Evolutionary conservation across 352 stramenopile species (phyloP).

Genomic region (Pilasporangium apinafurcum): DNA sequence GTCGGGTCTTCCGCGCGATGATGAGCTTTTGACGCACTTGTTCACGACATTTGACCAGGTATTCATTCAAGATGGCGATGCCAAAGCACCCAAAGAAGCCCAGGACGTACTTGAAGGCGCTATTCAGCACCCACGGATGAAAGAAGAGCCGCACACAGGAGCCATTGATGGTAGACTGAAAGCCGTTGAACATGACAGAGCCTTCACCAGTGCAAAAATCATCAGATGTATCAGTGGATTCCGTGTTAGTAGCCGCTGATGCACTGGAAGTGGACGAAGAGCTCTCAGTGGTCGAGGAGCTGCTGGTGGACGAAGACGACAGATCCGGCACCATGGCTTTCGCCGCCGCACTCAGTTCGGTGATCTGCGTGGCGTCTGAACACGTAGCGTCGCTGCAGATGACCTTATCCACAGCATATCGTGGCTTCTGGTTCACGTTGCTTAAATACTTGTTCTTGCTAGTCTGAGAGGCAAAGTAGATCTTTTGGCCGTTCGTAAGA

Average conservation of each 20-base stretch:
- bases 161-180: conserved; percentile 65
- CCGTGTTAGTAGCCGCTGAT: conserved; percentile 8
- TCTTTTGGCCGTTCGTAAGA: conserved; percentile 71
- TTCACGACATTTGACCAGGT: conserved; percentile 49
- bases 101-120: conserved; percentile 60
- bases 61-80: conserved; percentile 62
- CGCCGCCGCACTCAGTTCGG: conserved; percentile 38
- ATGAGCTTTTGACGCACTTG: conserved; percentile 39
- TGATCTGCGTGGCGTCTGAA: conserved; percentile 54
- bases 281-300: neutral
- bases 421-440: conserved; percentile 43
- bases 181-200: conserved; percentile 81
- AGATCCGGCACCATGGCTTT: conserved; percentile 21
- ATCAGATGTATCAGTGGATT: conserved; percentile 9
- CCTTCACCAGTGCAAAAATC: conserved; percentile 58
- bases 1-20: conserved; percentile 20
- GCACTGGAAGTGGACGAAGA: conserved; percentile 9
- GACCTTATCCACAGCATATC: conserved; percentile 41
- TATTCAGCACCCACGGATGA: conserved; percentile 73
- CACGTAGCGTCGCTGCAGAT: conserved; percentile 54
- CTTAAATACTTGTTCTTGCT: conserved; percentile 60
- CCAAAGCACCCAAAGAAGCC: conserved; percentile 64
- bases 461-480: conserved; percentile 73
- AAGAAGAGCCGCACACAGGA: conserved; percentile 76
- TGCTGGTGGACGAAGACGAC: conserved; percentile 11